Evolutionary conservation across 2,329 filamentous ascomycete genomes (phyloP), one percentile per base, ranked within the genome.

Genomic region (Neopestalotiopsis sp.): DNA sequence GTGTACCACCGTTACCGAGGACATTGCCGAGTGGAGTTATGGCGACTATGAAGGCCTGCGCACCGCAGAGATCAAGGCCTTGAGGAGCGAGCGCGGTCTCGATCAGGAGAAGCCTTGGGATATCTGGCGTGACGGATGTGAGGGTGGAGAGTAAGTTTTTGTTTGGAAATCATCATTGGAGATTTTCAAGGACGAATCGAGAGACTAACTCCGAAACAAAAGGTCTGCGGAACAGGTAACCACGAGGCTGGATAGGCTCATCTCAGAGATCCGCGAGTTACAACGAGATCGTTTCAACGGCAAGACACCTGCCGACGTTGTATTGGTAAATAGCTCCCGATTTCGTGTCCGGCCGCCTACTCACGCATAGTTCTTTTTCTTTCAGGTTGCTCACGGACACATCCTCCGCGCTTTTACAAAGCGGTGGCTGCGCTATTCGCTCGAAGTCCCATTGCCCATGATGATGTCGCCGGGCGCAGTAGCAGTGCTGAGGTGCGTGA

Each of bases 151-250:
- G 45, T n/a, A 49, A 17, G 17, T 24, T 24, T 24, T 24, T 24
- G 2, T 24, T 3, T 3, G 3, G 24, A 28, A 28, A 28, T 28
- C 24, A 28, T 28, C 24, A 28, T 28, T 28, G 24, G 0, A 28
- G 24, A 28, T 28, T 28, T 28, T 28, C 24, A 28, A 28, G 24
- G 24, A 28, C 24, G 24, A 28, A 28, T 4, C 24, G 3, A 28
- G 24, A 28, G 24, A 28, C 24, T 28, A 28, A 28, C 24, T 28
- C 24, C 24, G 24, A 28, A 4, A 28, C 24, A 28, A 28, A 9
- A 85, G 86, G 77, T 81, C 81, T 3, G 83, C 86, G 0, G 77
- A 78, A 20, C 82, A 88, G 71, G 81, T 89, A 14, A 81, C 81
- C 0, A 73, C 72, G 59, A 78, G 87, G 12, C 74, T 88, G 12